Evolutionary conservation across 116 monocot genomes (phyloP).

Genomic region (Trichopus zeylanicus): DNA sequence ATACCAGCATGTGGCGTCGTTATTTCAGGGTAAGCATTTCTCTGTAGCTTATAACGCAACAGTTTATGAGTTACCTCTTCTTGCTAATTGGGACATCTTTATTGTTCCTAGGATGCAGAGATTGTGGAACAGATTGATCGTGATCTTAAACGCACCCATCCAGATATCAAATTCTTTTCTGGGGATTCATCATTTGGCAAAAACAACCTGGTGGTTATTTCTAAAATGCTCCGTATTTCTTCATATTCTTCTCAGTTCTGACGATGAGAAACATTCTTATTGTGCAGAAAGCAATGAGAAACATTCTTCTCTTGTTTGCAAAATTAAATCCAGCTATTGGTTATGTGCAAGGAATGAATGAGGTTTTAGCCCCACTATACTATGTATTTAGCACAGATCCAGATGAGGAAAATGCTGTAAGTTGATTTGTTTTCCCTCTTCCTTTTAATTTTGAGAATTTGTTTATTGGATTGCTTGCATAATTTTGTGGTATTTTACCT

Average conservation of each 20-base stretch:
- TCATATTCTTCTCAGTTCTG: not conserved
- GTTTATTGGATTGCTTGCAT: not conserved
- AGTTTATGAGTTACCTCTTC: not conserved
- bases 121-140: slow-evolving; percentile 83
- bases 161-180: slow-evolving; percentile 77
- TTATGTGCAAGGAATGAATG: slow-evolving; percentile 79
- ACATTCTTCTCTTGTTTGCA: slow-evolving; percentile 54
- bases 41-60: not conserved
- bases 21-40: slow-evolving; percentile 28
- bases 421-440: not conserved
- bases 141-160: slow-evolving; percentile 78
- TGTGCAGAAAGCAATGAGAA: slow-evolving; percentile 50
- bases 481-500: too few species aligned
- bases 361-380: slow-evolving; percentile 54
- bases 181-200: slow-evolving; percentile 58
- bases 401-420: slow-evolving; percentile 42
- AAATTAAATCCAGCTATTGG: slow-evolving; percentile 67
- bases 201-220: slow-evolving; percentile 46
- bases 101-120: slow-evolving; percentile 49
- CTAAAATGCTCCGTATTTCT: not conserved
- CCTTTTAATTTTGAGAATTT: not conserved
- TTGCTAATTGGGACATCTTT: not conserved
- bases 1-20: slow-evolving; percentile 31
- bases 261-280: not conserved
- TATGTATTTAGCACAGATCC: slow-evolving; percentile 60